Conservation (phyloP, 257 asterid genomes). For the Osmanthus fragrans region DNA sequence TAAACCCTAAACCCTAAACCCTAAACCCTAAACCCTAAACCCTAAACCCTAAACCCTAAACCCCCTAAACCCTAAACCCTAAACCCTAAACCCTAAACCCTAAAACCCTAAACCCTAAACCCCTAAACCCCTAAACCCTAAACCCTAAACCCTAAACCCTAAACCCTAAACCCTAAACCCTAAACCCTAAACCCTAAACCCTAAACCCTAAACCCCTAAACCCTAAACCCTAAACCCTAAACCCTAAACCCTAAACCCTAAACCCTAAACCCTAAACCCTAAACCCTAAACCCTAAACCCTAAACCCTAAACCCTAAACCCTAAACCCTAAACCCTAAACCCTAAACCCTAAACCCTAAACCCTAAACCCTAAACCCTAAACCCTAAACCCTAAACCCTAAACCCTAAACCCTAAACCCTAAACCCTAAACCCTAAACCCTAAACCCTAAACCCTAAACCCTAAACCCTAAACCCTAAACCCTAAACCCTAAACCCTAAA, state of each 20-base stretch:
- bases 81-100: no score
- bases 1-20: no score
- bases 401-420: background rate
- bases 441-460: no score
- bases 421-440: background rate
- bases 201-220: conserved; percentile 7
- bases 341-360: conserved; percentile 9
- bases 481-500: no score
- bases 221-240: background rate
- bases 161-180: conserved; percentile 7
- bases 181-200: conserved; percentile 3
- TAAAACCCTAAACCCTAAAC: no score
- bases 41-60: no score
- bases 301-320: background rate
- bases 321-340: conserved; percentile 19
- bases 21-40: no score
- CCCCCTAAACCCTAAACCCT: no score
- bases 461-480: no score
- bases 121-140: conserved; percentile 16
- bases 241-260: conserved; percentile 5
- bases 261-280: conserved; percentile 12
- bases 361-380: background rate
- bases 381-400: background rate
- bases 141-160: conserved; percentile 11
- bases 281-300: no score